Evolutionary conservation across 371 early-diverging fungal species (phyloP).

Genomic region (Blakeslea trispora): DNA sequence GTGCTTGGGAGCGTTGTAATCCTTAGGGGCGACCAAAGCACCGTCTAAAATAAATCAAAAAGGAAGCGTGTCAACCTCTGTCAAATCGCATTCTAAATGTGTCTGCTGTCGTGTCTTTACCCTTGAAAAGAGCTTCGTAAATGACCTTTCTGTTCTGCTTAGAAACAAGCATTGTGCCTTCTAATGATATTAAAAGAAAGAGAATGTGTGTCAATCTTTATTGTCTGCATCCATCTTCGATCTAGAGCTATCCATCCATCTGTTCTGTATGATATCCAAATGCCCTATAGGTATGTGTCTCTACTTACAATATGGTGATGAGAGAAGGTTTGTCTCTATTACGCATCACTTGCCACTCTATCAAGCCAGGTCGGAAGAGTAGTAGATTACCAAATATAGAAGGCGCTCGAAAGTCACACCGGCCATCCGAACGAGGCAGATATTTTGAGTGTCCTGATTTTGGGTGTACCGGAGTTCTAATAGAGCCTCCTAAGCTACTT

Average conservation of each 20-base stretch:
- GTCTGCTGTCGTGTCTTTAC: constrained; percentile 48
- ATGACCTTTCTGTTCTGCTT: constrained; percentile 93
- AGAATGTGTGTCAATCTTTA: too few species aligned
- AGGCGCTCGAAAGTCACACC: not conserved
- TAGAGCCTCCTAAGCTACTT: too few species aligned
- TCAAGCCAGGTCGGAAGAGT: constrained; percentile 3
- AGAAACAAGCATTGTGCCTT: constrained; percentile 82
- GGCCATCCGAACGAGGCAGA: not conserved
- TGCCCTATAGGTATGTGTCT: not conserved
- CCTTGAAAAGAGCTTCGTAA: constrained; percentile 89
- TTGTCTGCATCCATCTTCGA: not conserved
- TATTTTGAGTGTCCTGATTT: constrained; percentile 4
- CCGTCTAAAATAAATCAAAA: constrained; percentile 72
- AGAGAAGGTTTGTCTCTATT: constrained; percentile 21
- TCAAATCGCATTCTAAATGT: not conserved
- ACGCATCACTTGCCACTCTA: not conserved
- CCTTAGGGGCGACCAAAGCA: constrained; percentile 97
- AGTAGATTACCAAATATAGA: not conserved
- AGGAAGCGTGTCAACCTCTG: not conserved
- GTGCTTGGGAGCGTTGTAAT: constrained; percentile 94
- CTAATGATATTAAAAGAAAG: not conserved
- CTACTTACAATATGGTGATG: constrained; percentile 38
- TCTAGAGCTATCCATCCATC: constrained; percentile 10
- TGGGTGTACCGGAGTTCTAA: too few species aligned
- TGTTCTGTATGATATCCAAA: constrained; percentile 1